phyloP scores from a whole-genome alignment of 352 stramenopile species.

The Phytophthora meadii region DNA sequence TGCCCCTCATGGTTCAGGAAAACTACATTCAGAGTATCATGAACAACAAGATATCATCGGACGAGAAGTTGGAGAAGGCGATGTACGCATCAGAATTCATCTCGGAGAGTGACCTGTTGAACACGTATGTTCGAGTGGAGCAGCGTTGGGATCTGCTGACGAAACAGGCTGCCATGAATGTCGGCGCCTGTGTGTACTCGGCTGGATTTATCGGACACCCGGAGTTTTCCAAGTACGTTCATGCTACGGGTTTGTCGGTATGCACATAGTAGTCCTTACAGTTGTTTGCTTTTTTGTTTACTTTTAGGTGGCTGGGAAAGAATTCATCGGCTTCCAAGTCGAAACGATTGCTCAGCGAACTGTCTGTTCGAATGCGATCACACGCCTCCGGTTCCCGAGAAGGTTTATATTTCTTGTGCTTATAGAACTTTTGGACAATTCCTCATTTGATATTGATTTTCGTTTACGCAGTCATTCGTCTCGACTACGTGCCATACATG shows the following conservation, averaged over 20 bases:
- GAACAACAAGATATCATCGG: slow-evolving; percentile 66
- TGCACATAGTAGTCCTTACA: slow-evolving; percentile 7
- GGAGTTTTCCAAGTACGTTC: slow-evolving; percentile 88
- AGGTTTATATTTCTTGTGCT: slow-evolving; percentile 42
- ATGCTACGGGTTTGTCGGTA: neutral
- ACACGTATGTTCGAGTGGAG: slow-evolving; percentile 77
- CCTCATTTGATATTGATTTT: too few species aligned
- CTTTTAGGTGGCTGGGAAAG: slow-evolving; percentile 96
- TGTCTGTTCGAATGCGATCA: slow-evolving; percentile 95
- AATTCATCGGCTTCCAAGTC: slow-evolving; percentile 97
- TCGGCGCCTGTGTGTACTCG: slow-evolving; percentile 84
- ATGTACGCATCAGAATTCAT: slow-evolving; percentile 93
- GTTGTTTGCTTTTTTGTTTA: slow-evolving; percentile 30
- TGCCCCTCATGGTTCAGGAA: slow-evolving; percentile 97
- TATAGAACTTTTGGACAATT: too few species aligned
- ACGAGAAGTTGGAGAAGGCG: slow-evolving; percentile 85
- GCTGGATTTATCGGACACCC: slow-evolving; percentile 90
- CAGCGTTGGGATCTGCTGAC: slow-evolving; percentile 97
- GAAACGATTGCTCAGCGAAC: slow-evolving; percentile 94
- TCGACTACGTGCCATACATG: slow-evolving; percentile 91
- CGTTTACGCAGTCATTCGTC: slow-evolving; percentile 68
- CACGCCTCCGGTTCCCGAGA: slow-evolving; percentile 87
- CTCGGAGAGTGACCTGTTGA: slow-evolving; percentile 84
- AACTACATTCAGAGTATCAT: slow-evolving; percentile 89
- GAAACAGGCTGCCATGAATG: slow-evolving; percentile 91